Evolutionary conservation across 1,139 yeast genomes (phyloP).

Genomic region (Arxiozyma slooffiae): DNA sequence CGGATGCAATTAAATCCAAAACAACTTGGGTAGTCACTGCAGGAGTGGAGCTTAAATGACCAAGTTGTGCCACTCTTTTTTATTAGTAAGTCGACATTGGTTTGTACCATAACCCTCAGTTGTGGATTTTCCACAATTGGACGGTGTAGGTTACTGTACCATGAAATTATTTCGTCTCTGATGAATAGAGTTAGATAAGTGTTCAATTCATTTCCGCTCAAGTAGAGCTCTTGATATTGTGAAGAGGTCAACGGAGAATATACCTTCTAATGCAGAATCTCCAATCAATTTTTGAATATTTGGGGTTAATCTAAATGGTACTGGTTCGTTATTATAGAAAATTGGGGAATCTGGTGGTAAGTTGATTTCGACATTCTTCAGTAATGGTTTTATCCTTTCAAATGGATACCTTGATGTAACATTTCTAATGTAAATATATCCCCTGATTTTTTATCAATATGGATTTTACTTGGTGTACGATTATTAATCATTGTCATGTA

Average conservation of each 20-base stretch:
- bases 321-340: constrained; percentile 87
- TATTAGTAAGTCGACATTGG: constrained; percentile 77
- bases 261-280: constrained; percentile 83
- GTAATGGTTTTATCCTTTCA: constrained; percentile 30
- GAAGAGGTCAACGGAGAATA: constrained; percentile 76
- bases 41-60: constrained; percentile 67
- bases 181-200: constrained; percentile 86
- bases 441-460: constrained; percentile 73
- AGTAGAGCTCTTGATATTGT: constrained; percentile 80
- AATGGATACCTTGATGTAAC: constrained; percentile 57
- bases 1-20: constrained; percentile 83
- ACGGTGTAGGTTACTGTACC: constrained; percentile 80
- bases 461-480: constrained; percentile 89
- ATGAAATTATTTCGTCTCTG: constrained; percentile 86
- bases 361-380: constrained; percentile 47
- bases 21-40: constrained; percentile 87
- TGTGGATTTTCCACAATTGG: constrained; percentile 55
- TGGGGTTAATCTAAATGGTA: constrained; percentile 94
- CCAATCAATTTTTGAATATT: constrained; percentile 91
- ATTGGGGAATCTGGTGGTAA: constrained; percentile 70
- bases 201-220: constrained; percentile 82
- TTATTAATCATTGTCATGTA: constrained; percentile 91
- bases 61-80: constrained; percentile 61
- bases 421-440: constrained; percentile 90
- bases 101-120: constrained; percentile 74